phyloP scores from a whole-genome alignment of 306 rosid species.

The Canavalia gladiata region DNA sequence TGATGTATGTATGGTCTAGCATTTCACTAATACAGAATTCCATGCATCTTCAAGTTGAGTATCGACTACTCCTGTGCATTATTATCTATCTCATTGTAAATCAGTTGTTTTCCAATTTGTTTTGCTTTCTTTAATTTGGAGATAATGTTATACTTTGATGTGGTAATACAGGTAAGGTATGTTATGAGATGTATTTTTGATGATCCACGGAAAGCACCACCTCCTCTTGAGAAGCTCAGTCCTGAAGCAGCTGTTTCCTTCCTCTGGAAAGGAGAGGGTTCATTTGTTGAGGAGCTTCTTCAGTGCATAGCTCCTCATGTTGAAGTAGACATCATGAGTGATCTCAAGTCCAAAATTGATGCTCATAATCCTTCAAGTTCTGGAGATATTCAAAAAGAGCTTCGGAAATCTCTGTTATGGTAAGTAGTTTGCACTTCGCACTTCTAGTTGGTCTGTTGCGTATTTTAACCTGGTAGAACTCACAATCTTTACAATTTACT shows the following conservation, averaged over 20 bases:
- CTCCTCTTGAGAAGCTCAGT: constrained; percentile 93
- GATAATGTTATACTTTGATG: constrained; percentile 42
- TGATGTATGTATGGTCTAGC: constrained; percentile 5
- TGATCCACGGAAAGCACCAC: constrained; percentile 92
- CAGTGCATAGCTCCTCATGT: constrained; percentile 76
- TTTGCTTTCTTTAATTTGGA: constrained; percentile 39
- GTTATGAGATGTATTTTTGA: constrained; percentile 93
- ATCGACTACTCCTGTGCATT: constrained; percentile 11
- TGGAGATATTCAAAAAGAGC: constrained; percentile 75
- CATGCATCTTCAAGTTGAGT: constrained; percentile 2
- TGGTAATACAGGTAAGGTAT: constrained; percentile 82
- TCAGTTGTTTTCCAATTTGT: constrained; percentile 37
- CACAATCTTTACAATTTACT: constrained; percentile 23
- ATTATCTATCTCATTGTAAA: constrained; percentile 22
- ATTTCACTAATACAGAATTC: constrained; percentile 19
- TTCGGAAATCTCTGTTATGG: constrained; percentile 86
- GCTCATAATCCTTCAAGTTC: constrained; percentile 78
- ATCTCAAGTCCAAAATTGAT: constrained; percentile 72
- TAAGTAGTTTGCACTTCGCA: constrained; percentile 39
- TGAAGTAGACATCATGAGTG: constrained; percentile 70
- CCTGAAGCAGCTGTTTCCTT: constrained; percentile 76
- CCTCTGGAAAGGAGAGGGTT: constrained; percentile 96
- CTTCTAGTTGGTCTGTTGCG: constrained; percentile 3
- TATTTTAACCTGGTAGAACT: constrained; percentile 34
- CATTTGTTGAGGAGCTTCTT: constrained; percentile 92